phyloP scores from a whole-genome alignment of 108 stramenopile species.

The Cyclotella baltica region DNA sequence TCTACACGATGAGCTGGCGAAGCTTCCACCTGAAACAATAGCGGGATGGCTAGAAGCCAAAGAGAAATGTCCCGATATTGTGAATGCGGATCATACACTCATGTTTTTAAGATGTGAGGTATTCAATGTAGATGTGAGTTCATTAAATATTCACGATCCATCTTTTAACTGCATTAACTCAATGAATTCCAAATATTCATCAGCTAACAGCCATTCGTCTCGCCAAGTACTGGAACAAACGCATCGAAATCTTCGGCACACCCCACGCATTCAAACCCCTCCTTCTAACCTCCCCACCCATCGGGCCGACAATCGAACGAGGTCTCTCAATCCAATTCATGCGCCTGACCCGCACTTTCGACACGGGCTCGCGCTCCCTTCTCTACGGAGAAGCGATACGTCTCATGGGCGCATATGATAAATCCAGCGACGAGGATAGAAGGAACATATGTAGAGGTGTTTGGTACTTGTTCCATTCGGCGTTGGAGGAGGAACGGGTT shows the following conservation, averaged over 20 bases:
- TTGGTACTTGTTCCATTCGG: slow-evolving; percentile 3
- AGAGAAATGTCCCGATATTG: slow-evolving; percentile 52
- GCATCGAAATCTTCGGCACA: slow-evolving; percentile 61
- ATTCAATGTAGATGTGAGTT: slow-evolving; percentile 59
- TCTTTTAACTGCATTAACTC: background rate
- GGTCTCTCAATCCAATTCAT: slow-evolving; percentile 11
- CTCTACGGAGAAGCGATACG: background rate
- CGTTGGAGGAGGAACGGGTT: slow-evolving; percentile 8
- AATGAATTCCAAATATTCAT: background rate
- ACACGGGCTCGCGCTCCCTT: background rate
- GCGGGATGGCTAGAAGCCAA: slow-evolving; percentile 33
- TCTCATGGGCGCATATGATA: background rate
- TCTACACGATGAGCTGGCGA: slow-evolving; percentile 41
- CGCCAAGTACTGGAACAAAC: slow-evolving; percentile 61
- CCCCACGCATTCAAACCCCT: slow-evolving; percentile 56
- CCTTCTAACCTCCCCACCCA: background rate
- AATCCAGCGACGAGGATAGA: slow-evolving; percentile 1
- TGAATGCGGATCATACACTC: slow-evolving; percentile 49
- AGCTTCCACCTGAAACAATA: slow-evolving; percentile 31
- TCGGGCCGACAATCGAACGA: slow-evolving; percentile 13
- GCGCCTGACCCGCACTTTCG: background rate
- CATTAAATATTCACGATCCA: background rate
- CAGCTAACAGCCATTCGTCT: slow-evolving; percentile 52
- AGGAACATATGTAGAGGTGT: background rate
- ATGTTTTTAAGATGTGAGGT: slow-evolving; percentile 71